Evolutionary conservation across 352 stramenopile genomes (phyloP).

Genomic region (Thalassiosira allenii): DNA sequence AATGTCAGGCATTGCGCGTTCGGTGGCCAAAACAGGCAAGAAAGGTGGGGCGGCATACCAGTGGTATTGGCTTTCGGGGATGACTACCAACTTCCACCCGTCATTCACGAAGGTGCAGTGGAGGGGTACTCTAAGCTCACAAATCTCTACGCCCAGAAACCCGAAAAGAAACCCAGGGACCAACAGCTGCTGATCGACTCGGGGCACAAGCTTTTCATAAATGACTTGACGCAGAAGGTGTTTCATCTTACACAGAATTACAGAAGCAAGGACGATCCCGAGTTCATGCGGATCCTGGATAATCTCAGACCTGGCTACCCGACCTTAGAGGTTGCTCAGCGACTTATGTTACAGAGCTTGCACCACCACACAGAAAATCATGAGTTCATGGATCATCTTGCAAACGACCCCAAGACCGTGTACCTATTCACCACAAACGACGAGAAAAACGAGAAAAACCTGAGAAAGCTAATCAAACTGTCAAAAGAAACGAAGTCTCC

Average conservation of each 20-base stretch:
- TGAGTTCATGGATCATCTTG: slow-evolving; percentile 1
- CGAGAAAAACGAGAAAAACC: slow-evolving; percentile 26
- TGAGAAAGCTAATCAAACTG: slow-evolving; percentile 21
- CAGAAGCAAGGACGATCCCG: not conserved
- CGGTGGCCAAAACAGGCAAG: not conserved
- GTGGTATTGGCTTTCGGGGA: slow-evolving; percentile 13
- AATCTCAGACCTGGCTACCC: not conserved
- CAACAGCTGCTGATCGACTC: not conserved
- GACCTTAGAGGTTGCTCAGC: not conserved
- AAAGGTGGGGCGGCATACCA: slow-evolving; percentile 11
- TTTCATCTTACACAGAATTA: slow-evolving; percentile 11
- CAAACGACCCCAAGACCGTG: slow-evolving; percentile 17
- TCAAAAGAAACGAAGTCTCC: slow-evolving; percentile 21
- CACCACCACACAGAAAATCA: not conserved
- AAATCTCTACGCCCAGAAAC: not conserved
- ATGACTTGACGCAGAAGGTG: not conserved
- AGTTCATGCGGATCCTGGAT: not conserved
- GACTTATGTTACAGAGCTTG: not conserved
- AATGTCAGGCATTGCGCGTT: slow-evolving; percentile 3
- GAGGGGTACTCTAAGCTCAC: not conserved
- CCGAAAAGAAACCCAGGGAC: not conserved
- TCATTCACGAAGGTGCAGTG: not conserved
- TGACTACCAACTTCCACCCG: slow-evolving; percentile 3
- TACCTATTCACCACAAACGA: slow-evolving; percentile 11
- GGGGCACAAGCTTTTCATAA: not conserved